These are phyloP conservation scores for Cyphellophora europaea DNA, from an alignment of 2,329 filamentous ascomycete genomes.

Conservation along the genomic window DNA sequence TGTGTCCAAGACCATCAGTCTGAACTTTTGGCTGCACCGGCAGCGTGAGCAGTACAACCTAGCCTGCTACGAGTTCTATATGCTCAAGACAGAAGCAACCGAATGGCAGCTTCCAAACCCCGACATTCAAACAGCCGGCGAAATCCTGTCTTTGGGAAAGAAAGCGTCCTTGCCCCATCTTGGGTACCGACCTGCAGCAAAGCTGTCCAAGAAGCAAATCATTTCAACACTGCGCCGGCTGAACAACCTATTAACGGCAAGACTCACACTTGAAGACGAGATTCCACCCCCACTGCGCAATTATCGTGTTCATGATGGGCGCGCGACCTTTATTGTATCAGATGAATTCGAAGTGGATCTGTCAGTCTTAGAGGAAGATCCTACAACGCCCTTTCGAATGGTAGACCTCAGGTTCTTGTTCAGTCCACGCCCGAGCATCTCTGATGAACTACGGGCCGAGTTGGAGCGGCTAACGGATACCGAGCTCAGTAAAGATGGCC, in stretches of 20 bases:
- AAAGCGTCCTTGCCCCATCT: conserved; percentile 73
- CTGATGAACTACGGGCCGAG: conserved; percentile 53
- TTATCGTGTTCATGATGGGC: conserved; percentile 73
- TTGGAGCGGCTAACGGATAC: conserved; percentile 67
- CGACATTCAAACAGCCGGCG: conserved; percentile 80
- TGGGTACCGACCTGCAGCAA: conserved; percentile 65
- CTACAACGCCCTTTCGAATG: conserved; percentile 80
- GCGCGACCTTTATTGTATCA: conserved; percentile 75
- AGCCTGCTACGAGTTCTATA: conserved; percentile 54
- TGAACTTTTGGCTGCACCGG: conserved; percentile 64
- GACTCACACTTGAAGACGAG: conserved; percentile 76
- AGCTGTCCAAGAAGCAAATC: conserved; percentile 61
- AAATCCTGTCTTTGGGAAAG: conserved; percentile 70
- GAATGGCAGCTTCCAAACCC: conserved; percentile 74
- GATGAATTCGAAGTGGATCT: conserved; percentile 90
- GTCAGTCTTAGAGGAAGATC: conserved; percentile 78
- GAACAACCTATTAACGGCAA: conserved; percentile 71
- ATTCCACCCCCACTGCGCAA: conserved; percentile 69
- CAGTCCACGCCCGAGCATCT: conserved; percentile 56
- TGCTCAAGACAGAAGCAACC: conserved; percentile 64
- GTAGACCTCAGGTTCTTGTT: conserved; percentile 85
- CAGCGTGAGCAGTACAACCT: conserved; percentile 52
- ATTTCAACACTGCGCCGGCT: conserved; percentile 68
- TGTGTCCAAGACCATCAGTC: conserved; percentile 80
- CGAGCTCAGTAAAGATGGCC: conserved; percentile 57